Base-by-base conservation (phyloP, 1,139 yeast species). In the Candida pseudoviswanathii region DNA sequence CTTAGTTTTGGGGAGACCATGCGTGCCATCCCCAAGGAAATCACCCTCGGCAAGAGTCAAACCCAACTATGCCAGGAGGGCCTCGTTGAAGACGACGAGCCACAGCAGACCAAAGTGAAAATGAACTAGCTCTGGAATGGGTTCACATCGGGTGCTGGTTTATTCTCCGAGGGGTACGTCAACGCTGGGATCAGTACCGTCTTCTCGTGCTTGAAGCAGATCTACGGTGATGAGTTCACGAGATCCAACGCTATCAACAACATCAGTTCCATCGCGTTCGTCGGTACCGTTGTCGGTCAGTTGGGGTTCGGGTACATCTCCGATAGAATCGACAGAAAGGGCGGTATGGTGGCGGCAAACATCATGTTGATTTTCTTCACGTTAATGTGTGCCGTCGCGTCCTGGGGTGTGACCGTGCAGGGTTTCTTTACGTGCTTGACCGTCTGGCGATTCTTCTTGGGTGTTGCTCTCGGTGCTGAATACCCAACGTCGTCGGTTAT, bases 401-500 rank as follows among this genome's bases (percentile, higher is more conserved):
- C 78, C 5, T 91, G 96, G 96, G 97, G 97, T 59, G 83, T 80
- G 11, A 73, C 84, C 21, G 65, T 73, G 2, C 73, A 79, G 46
- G 96, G 96, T 37, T 70, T 89, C 70, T 81, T 90, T 56, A 85
- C 90, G 4, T 94, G 96, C 11, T 71, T 91, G 46, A 89, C 96
- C 9, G 85, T 85, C 11, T 89, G 86, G 66, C 80, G 97, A 65
- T 89, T 89, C 69, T 86, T 91, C 66, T 74, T 91, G 48, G 97
- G 97, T 67, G 77, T 86, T 56, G 95, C 91, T 55, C 80, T 83
- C 60, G 92, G 92, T 57, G 92, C 95, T 47, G 97, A 91, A 71
- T 91, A 91, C 64, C 96, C 97, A 43, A 86, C 96, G 24, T 90
- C 96, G 37, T 87, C 96, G 2, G 94, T 91, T 29, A 95, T 96